Conservation (phyloP, 768 basidiomycete genomes). For the Boletus rubropictus region DNA sequence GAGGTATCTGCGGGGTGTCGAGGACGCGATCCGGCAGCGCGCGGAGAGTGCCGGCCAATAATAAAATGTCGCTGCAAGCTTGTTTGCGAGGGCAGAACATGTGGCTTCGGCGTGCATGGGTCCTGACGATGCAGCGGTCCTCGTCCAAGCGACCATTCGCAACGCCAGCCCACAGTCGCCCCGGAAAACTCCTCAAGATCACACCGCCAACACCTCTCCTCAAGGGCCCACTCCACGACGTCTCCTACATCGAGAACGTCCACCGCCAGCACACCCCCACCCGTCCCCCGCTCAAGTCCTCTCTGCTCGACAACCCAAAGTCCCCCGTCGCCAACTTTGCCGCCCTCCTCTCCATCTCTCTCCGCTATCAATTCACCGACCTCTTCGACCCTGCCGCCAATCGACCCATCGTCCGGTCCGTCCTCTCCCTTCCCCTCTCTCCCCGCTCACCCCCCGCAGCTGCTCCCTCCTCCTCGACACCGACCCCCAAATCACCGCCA, state of each 20-base stretch:
- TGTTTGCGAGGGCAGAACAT: too few species aligned
- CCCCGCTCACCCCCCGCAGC: slow-evolving; percentile 12
- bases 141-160: slow-evolving; percentile 14
- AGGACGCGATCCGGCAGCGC: slow-evolving; percentile 26
- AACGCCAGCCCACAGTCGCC: slow-evolving; percentile 1
- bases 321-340: slow-evolving; percentile 45
- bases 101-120: background rate
- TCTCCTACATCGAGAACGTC: slow-evolving; percentile 26
- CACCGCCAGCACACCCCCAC: slow-evolving; percentile 14
- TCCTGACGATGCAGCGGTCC: slow-evolving; percentile 1
- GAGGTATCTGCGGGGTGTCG: slow-evolving; percentile 65
- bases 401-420: slow-evolving; percentile 20
- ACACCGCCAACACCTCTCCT: background rate
- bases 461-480: slow-evolving; percentile 25
- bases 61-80: background rate
- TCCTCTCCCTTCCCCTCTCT: background rate
- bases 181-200: slow-evolving; percentile 14
- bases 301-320: slow-evolving; percentile 44
- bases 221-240: slow-evolving; percentile 35
- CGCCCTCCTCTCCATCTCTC: slow-evolving; percentile 3
- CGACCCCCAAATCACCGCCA: slow-evolving; percentile 42
- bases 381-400: slow-evolving; percentile 13
- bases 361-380: slow-evolving; percentile 15
- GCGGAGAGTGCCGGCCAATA: slow-evolving; percentile 20
- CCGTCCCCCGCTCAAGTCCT: slow-evolving; percentile 23